Evolutionary conservation across 108 stramenopile species (phyloP), one percentile per base, ranked within the genome.

Genomic region (Discostella stelligeroides): DNA sequence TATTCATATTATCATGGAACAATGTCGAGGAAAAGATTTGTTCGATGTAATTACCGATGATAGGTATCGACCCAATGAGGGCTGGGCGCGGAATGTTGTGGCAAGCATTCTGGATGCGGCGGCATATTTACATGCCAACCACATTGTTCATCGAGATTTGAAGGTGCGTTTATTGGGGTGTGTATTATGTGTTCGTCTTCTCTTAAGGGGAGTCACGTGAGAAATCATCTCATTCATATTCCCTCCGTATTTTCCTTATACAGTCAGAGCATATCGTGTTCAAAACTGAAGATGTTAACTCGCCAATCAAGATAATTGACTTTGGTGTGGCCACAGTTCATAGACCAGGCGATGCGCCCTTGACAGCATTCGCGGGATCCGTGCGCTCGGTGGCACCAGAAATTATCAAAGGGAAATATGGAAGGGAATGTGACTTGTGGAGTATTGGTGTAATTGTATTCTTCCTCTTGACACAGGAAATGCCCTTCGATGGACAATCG

Each of bases 121-220:
- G 54, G 76, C 78, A 38, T 97, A 98, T 79, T 88, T 98, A 69
- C 99, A 99, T 59, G 84, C 94, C 39, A 87, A 86, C 42, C 83
- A 88, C 18, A 82, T 98, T 75, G 92, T 98, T 39, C 99, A 99
- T 84, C 90, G 99, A 12, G 97, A 98, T 78, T 82, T 97, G 72
- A 96, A 98, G 87, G 86, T 88, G 7, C 88, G 92, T 9, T n/a
- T n/a, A n/a, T n/a, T n/a, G n/a, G n/a, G n/a, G 92, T 94, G 14
- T 45, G 2, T 45, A 45, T 45, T 45, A 13, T 45, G n/a, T n/a
- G n/a, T n/a, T n/a, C n/a, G n/a, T n/a, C n/a, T n/a, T n/a, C n/a
- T n/a, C n/a, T n/a, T n/a, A n/a, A n/a, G n/a, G n/a, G n/a, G n/a
- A n/a, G n/a, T n/a, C n/a, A n/a, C n/a, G n/a, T n/a, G n/a, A n/a